phyloP scores from a whole-genome alignment of 129 eudicot genomes.

The Daucus carota region DH1_v3.0 NC_030381.2:2276501-2277000 shows the following conservation, averaged over 20 bases:
- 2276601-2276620: slow-evolving; percentile 80
- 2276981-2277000: slow-evolving; percentile 67
- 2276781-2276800: background rate
- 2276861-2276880: background rate
- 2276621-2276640: slow-evolving; percentile 71
- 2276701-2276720: background rate
- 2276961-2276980: slow-evolving; percentile 59
- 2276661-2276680: background rate
- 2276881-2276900: background rate
- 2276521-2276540: slow-evolving; percentile 86
- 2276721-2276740: background rate
- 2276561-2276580: slow-evolving; percentile 47
- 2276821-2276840: background rate
- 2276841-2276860: background rate
- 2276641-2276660: background rate
- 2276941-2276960: slow-evolving; percentile 47
- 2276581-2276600: slow-evolving; percentile 64
- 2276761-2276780: background rate
- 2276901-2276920: slow-evolving; percentile 48
- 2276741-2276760: background rate
- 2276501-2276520: slow-evolving; percentile 70
- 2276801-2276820: background rate
- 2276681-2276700: background rate
- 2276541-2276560: slow-evolving; percentile 59
- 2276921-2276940: slow-evolving; percentile 82